These are phyloP conservation scores for Salix caprea DNA, from an alignment of 345 rosid genomes.

Conservation along the genomic window DNA sequence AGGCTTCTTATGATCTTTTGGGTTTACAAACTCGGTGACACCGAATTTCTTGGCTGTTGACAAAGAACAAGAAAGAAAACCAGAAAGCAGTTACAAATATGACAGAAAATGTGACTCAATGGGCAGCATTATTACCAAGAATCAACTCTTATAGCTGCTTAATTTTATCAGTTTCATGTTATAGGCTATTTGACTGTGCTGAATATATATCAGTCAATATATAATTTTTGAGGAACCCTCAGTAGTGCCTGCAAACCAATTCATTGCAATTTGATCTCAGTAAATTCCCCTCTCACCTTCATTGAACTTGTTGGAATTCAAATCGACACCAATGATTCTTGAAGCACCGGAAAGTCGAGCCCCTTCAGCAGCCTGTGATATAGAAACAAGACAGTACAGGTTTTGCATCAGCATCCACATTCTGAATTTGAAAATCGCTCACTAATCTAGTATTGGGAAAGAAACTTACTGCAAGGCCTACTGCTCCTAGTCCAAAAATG, in stretches of 20 bases:
- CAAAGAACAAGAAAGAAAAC: not conserved
- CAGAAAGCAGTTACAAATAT: not conserved
- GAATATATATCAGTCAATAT: no score
- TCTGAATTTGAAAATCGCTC: not conserved
- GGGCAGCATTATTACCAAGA: no score
- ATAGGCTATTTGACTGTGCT: no score
- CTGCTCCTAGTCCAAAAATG: slow-evolving; percentile 40
- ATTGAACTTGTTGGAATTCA: slow-evolving; percentile 29
- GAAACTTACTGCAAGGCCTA: slow-evolving; percentile 38
- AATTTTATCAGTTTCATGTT: no score
- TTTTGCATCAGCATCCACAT: no score
- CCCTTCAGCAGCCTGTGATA: slow-evolving; percentile 31
- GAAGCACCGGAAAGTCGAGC: slow-evolving; percentile 39
- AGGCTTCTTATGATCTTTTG: slow-evolving; percentile 14
- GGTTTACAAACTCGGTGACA: slow-evolving; percentile 17
- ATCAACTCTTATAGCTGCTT: no score
- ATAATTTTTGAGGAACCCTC: no score
- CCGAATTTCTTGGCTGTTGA: slow-evolving; percentile 19
- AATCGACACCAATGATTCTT: slow-evolving; percentile 40
- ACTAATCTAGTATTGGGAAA: not conserved
- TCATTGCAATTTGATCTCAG: no score
- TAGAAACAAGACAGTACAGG: not conserved
- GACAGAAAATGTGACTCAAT: no score
- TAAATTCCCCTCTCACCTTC: slow-evolving; percentile 7
- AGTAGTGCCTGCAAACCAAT: no score